These are phyloP conservation scores for Verticillium zaregamsianum DNA, from an alignment of 2,329 filamentous ascomycete genomes.

Conservation along the genomic window DNA sequence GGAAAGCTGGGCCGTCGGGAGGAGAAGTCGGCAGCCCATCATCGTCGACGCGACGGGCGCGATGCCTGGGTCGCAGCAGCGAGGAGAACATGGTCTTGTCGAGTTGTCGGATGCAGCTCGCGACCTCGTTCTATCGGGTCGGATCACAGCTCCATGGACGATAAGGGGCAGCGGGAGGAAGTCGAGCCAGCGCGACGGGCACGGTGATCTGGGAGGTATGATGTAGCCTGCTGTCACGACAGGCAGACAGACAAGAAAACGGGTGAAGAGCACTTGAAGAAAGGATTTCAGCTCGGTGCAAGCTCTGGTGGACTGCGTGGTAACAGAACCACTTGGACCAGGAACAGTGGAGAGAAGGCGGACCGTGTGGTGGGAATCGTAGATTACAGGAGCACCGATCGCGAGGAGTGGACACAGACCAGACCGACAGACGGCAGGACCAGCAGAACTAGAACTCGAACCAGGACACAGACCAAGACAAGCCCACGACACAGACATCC, in stretches of 20 bases:
- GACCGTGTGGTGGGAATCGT: neutral
- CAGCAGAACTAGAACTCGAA: neutral
- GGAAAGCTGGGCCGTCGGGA: conserved; percentile 15
- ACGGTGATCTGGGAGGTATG: neutral
- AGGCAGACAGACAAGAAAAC: neutral
- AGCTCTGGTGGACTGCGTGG: neutral
- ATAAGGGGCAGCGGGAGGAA: neutral
- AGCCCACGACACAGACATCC: neutral
- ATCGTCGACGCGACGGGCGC: conserved; percentile 10
- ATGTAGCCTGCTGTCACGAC: neutral
- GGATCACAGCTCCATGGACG: conserved; percentile 3
- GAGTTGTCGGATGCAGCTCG: conserved; percentile 1
- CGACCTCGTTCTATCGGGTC: neutral
- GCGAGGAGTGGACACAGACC: neutral
- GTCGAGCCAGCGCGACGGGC: neutral
- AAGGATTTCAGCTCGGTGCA: conserved; percentile 2
- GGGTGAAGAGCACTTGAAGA: neutral
- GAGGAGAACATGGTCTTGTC: conserved; percentile 15
- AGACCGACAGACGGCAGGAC: neutral
- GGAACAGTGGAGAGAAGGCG: neutral
- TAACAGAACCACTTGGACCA: neutral
- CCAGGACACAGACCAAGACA: neutral
- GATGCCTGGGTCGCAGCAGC: conserved; percentile 13
- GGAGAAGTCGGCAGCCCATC: conserved; percentile 8
- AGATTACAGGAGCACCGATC: neutral